A percentile compares a stretch with the other conserved stretches of the same genome.
Evolutionary conservation across 2,329 filamentous ascomycete species (phyloP).

Genomic region (Cladophialophora psammophila): DNA sequence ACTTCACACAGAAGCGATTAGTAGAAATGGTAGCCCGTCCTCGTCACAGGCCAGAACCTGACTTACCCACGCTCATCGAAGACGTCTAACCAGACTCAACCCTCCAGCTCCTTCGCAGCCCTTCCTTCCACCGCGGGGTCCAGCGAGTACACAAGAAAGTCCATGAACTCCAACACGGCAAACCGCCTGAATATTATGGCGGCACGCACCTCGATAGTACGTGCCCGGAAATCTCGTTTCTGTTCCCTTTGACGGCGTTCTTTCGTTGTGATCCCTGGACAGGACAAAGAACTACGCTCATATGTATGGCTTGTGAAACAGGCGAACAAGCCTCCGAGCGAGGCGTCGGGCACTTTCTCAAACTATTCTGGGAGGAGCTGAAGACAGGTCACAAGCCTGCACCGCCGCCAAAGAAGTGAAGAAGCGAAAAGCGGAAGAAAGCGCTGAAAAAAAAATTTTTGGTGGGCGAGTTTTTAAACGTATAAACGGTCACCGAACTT

Average conservation of each 20-base stretch:
- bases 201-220: conserved; percentile 51
- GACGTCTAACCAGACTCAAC: conserved; percentile 1
- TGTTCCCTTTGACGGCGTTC: neutral
- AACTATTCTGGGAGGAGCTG: conserved; percentile 53
- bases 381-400: conserved; percentile 51
- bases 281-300: conserved; percentile 18
- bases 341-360: conserved; percentile 46
- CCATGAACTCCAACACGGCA: conserved; percentile 51
- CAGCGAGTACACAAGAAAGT: conserved; percentile 52
- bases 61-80: conserved; percentile 11
- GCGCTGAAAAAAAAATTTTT: neutral
- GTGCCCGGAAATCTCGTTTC: conserved; percentile 15
- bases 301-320: conserved; percentile 9
- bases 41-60: conserved; percentile 5
- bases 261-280: neutral
- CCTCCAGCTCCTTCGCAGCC: conserved; percentile 50
- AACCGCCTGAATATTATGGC: conserved; percentile 53
- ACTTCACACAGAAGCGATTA: conserved; percentile 30
- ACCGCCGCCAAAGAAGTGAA: conserved; percentile 34
- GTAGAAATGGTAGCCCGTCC: conserved; percentile 27
- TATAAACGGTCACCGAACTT: neutral
- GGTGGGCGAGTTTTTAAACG: neutral
- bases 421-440: conserved; percentile 16
- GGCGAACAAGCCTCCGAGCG: conserved; percentile 36
- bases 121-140: conserved; percentile 53